Evolutionary conservation across 2,329 filamentous ascomycete genomes (phyloP).

Genomic region (Zymoseptoria brevis): DNA sequence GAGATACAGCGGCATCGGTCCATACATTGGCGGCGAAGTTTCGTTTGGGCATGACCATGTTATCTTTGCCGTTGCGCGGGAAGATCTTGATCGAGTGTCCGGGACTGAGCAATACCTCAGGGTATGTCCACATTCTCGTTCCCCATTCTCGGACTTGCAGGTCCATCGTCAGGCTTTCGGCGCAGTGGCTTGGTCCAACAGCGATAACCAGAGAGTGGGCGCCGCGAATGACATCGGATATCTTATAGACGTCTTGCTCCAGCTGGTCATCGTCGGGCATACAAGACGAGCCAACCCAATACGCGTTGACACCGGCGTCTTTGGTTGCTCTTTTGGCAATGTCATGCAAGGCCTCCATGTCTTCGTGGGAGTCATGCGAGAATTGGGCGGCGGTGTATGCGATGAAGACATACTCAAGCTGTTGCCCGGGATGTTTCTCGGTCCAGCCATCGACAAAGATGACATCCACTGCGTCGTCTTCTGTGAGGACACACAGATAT

Average conservation of each 20-base stretch:
- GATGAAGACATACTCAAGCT: slow-evolving; percentile 5
- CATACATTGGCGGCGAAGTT: slow-evolving; percentile 36
- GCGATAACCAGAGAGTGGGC: slow-evolving; percentile 37
- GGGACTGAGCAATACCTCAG: slow-evolving; percentile 35
- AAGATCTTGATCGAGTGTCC: slow-evolving; percentile 29
- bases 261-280: slow-evolving; percentile 29
- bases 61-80: slow-evolving; percentile 20
- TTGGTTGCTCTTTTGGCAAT: slow-evolving; percentile 34
- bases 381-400: slow-evolving; percentile 5
- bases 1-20: slow-evolving; percentile 33
- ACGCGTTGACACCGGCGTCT: slow-evolving; percentile 3
- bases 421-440: not conserved
- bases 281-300: slow-evolving; percentile 13
- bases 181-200: slow-evolving; percentile 27
- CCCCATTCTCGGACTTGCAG: slow-evolving; percentile 38
- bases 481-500: slow-evolving; percentile 2
- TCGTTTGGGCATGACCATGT: slow-evolving; percentile 30
- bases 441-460: not conserved
- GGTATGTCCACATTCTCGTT: slow-evolving; percentile 40
- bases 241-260: slow-evolving; percentile 33
- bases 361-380: slow-evolving; percentile 2
- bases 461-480: slow-evolving; percentile 1
- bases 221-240: slow-evolving; percentile 40
- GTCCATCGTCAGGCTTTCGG: slow-evolving; percentile 16
- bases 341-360: slow-evolving; percentile 3